Conservation (phyloP, 2,329 filamentous ascomycete genomes). For the Aspergillus quadricinctus region DNA sequence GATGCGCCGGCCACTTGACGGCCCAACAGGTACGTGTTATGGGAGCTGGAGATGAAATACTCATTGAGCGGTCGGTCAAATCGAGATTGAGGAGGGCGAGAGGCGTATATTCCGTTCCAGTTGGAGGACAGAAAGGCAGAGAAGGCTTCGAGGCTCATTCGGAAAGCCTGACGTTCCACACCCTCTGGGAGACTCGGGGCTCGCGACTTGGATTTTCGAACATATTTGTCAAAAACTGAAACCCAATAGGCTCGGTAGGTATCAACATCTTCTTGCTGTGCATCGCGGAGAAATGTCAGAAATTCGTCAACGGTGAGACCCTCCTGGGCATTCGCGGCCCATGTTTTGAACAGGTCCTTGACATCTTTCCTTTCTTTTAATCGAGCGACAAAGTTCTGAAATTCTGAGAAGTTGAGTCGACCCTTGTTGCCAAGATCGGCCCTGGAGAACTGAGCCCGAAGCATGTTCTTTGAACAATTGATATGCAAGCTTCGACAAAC, state of each 20-base stretch:
- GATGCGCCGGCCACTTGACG: constrained; percentile 86
- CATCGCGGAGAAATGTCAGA: constrained; percentile 65
- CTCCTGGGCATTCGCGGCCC: constrained; percentile 54
- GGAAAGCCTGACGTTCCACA: constrained; percentile 44
- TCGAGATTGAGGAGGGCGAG: constrained; percentile 56
- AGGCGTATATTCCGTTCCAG: constrained; percentile 64
- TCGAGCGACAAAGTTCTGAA: constrained; percentile 74
- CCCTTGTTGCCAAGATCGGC: constrained; percentile 64
- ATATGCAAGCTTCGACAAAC: constrained; percentile 90
- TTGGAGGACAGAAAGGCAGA: constrained; percentile 71
- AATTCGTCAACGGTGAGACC: constrained; percentile 73
- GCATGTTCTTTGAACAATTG: constrained; percentile 71
- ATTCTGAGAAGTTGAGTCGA: constrained; percentile 72
- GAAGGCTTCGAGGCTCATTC: constrained; percentile 76
- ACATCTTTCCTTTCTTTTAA: constrained; percentile 85
- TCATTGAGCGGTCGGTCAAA: constrained; percentile 87
- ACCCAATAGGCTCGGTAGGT: constrained; percentile 64
- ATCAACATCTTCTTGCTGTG: constrained; percentile 73
- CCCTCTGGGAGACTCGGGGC: constrained; percentile 42
- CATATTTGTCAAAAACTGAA: constrained; percentile 65
- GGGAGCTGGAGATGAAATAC: constrained; percentile 97
- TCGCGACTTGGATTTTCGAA: constrained; percentile 55
- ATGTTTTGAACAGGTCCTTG: constrained; percentile 63
- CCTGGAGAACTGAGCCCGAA: constrained; percentile 68
- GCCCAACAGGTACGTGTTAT: constrained; percentile 94